These are phyloP conservation scores for Metschnikowia rubicola DNA, from an alignment of 805 yeast species.

Conservation along the genomic window DNA sequence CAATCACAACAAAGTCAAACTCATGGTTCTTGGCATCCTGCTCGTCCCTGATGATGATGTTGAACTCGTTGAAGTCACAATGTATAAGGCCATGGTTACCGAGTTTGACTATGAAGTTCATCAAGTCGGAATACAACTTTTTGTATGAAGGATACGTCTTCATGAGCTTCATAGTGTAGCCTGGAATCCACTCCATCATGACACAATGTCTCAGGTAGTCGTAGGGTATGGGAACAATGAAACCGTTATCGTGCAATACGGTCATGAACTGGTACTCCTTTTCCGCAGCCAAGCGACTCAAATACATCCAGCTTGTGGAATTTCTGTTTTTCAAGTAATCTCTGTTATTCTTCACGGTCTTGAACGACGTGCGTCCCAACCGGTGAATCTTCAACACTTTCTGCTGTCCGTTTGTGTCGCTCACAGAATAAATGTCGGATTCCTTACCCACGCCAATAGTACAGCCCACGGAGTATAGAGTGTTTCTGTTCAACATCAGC, in stretches of 20 bases:
- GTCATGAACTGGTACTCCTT: constrained; percentile 90
- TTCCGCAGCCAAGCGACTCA: constrained; percentile 85
- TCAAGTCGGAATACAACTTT: constrained; percentile 75
- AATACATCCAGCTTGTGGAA: constrained; percentile 87
- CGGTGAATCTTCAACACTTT: constrained; percentile 87
- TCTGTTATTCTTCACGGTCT: constrained; percentile 88
- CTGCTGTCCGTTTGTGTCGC: constrained; percentile 58
- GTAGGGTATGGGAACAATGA: constrained; percentile 82
- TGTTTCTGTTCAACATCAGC: constrained; percentile 70
- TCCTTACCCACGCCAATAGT: constrained; percentile 97
- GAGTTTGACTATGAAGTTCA: constrained; percentile 79
- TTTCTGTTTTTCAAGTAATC: constrained; percentile 79
- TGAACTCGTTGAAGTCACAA: constrained; percentile 97
- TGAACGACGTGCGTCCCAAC: constrained; percentile 89
- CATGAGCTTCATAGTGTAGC: constrained; percentile 86
- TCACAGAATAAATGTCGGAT: constrained; percentile 86
- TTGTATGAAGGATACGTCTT: constrained; percentile 66
- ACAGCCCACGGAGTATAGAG: constrained; percentile 74
- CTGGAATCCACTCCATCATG: constrained; percentile 85
- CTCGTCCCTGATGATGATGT: constrained; percentile 76
- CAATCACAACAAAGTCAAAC: constrained; percentile 83
- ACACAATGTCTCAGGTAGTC: constrained; percentile 91
- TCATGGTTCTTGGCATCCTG: constrained; percentile 48
- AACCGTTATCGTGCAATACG: constrained; percentile 68
- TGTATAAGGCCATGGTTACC: constrained; percentile 91